phyloP scores from a whole-genome alignment of 257 asterid genomes.

The Ajuga chamaepitys region DNA sequence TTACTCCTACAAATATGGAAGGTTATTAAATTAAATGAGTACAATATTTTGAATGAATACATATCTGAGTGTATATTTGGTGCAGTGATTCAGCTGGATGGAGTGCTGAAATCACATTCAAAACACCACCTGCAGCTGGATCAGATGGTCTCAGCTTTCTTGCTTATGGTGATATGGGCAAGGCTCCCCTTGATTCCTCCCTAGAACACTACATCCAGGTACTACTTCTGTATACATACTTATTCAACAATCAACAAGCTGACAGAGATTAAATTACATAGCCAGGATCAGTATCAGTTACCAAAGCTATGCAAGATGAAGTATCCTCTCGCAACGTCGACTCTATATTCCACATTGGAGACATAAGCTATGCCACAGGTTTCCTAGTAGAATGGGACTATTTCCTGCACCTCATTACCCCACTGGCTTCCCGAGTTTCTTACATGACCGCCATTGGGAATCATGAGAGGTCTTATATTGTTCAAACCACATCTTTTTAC shows the following conservation, averaged over 20 bases:
- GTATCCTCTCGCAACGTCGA: conserved; percentile 43
- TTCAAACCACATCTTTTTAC: background rate
- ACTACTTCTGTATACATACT: background rate
- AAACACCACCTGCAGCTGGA: conserved; percentile 72
- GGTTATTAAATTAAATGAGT: conserved; percentile 37
- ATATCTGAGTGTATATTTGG: background rate
- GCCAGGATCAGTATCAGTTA: conserved; percentile 75
- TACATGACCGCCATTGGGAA: conserved; percentile 96
- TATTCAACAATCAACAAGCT: too few relatives aligned
- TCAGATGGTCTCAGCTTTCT: conserved; percentile 48
- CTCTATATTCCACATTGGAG: conserved; percentile 83
- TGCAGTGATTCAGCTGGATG: conserved; percentile 66
- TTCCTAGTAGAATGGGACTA: conserved; percentile 88
- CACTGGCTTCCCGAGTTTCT: conserved; percentile 58
- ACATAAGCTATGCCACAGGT: conserved; percentile 90
- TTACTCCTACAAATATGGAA: conserved; percentile 68
- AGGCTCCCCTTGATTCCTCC: conserved; percentile 74
- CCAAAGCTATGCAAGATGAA: conserved; percentile 48
- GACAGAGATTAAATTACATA: background rate
- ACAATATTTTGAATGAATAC: too few relatives aligned
- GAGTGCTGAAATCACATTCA: conserved; percentile 50
- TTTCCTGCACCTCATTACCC: conserved; percentile 63
- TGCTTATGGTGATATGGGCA: conserved; percentile 93
- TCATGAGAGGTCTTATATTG: conserved; percentile 53
- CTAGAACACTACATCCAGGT: conserved; percentile 79